Base-by-base conservation (phyloP, 1,284 basidiomycete genomes). In the Xerocomus tenax region DNA sequence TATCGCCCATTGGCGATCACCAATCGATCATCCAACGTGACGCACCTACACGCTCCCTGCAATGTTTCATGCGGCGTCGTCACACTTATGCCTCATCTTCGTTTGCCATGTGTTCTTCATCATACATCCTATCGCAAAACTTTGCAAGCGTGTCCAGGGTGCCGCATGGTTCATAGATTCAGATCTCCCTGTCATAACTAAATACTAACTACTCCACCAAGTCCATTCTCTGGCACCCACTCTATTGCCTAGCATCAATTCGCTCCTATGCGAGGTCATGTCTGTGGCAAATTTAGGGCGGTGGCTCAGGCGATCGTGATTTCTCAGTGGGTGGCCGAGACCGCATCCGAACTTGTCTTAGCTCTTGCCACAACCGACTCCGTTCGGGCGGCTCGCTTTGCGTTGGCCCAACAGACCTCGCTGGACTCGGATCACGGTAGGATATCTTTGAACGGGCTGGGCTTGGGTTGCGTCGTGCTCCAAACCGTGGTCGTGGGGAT, bases 331-430 rank as follows among this genome's bases (percentile, higher is more conserved):
- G 69, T 38, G 76, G 66, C 29, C 70, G 66, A 52, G 76, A 67
- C 59, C 71, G 73, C 54, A 69, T 68, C 58, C 71, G 76, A 39
- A 79, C 69, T 50, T 75, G 75, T 59, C 73, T 73, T 36, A 84
- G 65, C 57, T 83, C 81, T 47, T 71, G 72, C 79, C 81, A 82
- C 48, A 84, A 60, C 52, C 70, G 71, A 57, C 74, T 72, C 52
- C 74, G 67, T 47, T 70, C 69, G 32, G 65, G 71, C 44, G 65
- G 71, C 44, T 68, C 68, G 28, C 54, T 55, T 60, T 57, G 60
- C 42, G 52, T 45, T 29, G 54, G 61, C 9, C 39, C 60, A 19
- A 48, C 48, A 42, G 62, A 61, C 47, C 65, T 62, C 26, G 57
- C 51, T 3, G 69, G 66, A 51, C 68, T 71, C 9, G 57, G 29